Evolutionary conservation across 179 eudicot species (phyloP).

Genomic region (Silene coronaria): DNA sequence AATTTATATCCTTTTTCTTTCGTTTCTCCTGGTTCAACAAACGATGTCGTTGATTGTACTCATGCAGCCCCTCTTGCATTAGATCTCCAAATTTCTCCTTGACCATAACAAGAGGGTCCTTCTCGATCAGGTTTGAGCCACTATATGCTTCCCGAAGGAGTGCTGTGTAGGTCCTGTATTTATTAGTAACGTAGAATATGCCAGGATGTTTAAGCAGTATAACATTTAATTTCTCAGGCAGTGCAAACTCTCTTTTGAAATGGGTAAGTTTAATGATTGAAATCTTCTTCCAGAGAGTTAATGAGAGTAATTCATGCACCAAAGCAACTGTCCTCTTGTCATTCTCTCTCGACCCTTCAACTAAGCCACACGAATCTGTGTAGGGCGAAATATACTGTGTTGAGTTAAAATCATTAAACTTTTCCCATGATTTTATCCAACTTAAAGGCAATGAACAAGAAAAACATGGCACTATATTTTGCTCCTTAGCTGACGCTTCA

Average conservation of each 20-base stretch:
- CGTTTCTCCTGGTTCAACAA: slow-evolving; percentile 65
- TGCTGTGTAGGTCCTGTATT: slow-evolving; percentile 67
- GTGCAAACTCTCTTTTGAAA: slow-evolving; percentile 62
- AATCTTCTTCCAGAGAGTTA: slow-evolving; percentile 81
- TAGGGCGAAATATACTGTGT: slow-evolving; percentile 85
- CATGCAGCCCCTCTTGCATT: slow-evolving; percentile 89
- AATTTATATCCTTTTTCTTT: slow-evolving; percentile 46
- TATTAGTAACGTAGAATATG: slow-evolving; percentile 79
- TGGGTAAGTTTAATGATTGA: slow-evolving; percentile 68
- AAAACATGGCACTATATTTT: slow-evolving; percentile 50
- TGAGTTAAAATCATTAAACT: slow-evolving; percentile 69
- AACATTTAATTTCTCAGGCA: slow-evolving; percentile 71
- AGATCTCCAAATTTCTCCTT: slow-evolving; percentile 89
- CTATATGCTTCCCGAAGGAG: slow-evolving; percentile 71
- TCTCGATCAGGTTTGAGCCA: slow-evolving; percentile 62
- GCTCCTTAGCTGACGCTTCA: slow-evolving; percentile 43
- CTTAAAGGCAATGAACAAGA: slow-evolving; percentile 64
- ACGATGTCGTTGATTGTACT: slow-evolving; percentile 63
- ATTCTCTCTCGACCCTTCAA: slow-evolving; percentile 63
- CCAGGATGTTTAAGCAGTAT: slow-evolving; percentile 78
- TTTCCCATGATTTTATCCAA: slow-evolving; percentile 85
- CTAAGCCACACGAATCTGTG: slow-evolving; percentile 31
- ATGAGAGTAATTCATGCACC: slow-evolving; percentile 75
- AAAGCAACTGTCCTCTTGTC: slow-evolving; percentile 71
- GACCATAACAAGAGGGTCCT: slow-evolving; percentile 74